These are phyloP conservation scores for Pneumocystis murina DNA, from an alignment of 1,139 yeast genomes.

Conservation along the genomic window DNA sequence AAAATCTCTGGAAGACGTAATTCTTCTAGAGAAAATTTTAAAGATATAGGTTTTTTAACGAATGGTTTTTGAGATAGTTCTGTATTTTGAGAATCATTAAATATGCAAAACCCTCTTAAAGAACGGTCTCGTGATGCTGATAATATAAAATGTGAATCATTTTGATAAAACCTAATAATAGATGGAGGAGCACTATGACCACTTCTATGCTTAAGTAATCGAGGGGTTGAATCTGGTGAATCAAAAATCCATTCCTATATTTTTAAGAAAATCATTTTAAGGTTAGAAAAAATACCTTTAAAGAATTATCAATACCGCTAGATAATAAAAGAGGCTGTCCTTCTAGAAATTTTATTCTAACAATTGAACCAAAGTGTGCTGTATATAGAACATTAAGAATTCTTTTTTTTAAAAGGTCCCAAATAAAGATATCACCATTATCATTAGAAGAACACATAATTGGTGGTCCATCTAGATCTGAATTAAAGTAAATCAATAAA, in stretches of 20 bases:
- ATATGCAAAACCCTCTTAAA: slow-evolving; percentile 78
- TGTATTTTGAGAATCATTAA: slow-evolving; percentile 94
- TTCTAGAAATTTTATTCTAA: slow-evolving; percentile 58
- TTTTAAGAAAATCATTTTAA: slow-evolving; percentile 2
- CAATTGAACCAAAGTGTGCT: slow-evolving; percentile 60
- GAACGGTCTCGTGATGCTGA: slow-evolving; percentile 81
- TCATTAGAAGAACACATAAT: slow-evolving; percentile 70
- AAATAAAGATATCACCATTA: slow-evolving; percentile 72
- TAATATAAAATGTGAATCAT: slow-evolving; percentile 64
- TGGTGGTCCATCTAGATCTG: slow-evolving; percentile 59
- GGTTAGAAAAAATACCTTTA: slow-evolving; percentile 28
- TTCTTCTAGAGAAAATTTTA: slow-evolving; percentile 42
- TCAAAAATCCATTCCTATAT: slow-evolving; percentile 69
- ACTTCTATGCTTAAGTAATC: slow-evolving; percentile 83
- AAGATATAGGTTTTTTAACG: slow-evolving; percentile 31
- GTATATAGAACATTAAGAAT: slow-evolving; percentile 61
- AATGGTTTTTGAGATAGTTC: slow-evolving; percentile 66
- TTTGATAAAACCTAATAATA: slow-evolving; percentile 60
- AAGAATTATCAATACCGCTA: slow-evolving; percentile 78
- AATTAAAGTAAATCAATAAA: not conserved
- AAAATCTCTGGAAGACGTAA: slow-evolving; percentile 61
- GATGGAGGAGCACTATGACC: slow-evolving; percentile 93
- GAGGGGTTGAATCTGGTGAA: slow-evolving; percentile 72
- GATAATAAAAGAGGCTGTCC: slow-evolving; percentile 92
- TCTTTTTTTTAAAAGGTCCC: slow-evolving; percentile 57